phyloP scores from a whole-genome alignment of 2,329 filamentous ascomycete genomes.

The Arthrobotrys musiformis region DNA sequence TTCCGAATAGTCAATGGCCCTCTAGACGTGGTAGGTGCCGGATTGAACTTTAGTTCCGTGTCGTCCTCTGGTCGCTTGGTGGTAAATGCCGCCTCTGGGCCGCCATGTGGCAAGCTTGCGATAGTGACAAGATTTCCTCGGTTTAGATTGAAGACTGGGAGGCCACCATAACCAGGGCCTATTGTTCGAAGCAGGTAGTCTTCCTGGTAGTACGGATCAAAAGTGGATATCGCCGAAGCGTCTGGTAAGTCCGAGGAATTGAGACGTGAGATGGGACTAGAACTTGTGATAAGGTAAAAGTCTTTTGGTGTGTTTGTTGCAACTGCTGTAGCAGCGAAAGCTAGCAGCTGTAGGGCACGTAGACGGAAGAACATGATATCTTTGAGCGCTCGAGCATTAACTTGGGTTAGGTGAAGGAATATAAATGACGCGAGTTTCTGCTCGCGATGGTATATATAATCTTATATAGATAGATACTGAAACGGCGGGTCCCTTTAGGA shows the following conservation, averaged over 20 bases:
- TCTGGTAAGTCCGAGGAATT: constrained; percentile 10
- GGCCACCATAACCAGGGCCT: constrained; percentile 19
- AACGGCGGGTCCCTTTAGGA: too few species aligned
- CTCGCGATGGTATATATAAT: background rate
- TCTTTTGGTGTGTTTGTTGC: constrained; percentile 24
- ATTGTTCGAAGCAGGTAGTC: constrained; percentile 32
- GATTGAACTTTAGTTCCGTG: constrained; percentile 35
- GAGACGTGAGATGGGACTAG: background rate
- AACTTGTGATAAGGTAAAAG: constrained; percentile 34
- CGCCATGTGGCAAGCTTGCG: constrained; percentile 24
- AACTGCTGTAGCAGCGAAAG: background rate
- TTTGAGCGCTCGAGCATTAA: too few species aligned
- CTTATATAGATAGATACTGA: too few species aligned
- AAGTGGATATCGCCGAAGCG: constrained; percentile 30
- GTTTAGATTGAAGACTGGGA: constrained; percentile 27
- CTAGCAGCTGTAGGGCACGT: background rate
- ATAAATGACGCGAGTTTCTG: too few species aligned
- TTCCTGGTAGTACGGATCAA: constrained; percentile 37
- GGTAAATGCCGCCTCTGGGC: constrained; percentile 23
- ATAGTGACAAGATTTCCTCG: constrained; percentile 20
- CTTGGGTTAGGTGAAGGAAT: too few species aligned
- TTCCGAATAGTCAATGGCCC: constrained; percentile 18
- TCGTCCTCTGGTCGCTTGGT: constrained; percentile 9
- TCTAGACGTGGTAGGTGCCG: background rate
- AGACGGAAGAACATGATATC: background rate